A percentile compares a stretch with the other conserved stretches of the same genome.
Evolutionary conservation across 2,329 filamentous ascomycete genomes (phyloP).

Genomic region (Didymella exigua): DNA sequence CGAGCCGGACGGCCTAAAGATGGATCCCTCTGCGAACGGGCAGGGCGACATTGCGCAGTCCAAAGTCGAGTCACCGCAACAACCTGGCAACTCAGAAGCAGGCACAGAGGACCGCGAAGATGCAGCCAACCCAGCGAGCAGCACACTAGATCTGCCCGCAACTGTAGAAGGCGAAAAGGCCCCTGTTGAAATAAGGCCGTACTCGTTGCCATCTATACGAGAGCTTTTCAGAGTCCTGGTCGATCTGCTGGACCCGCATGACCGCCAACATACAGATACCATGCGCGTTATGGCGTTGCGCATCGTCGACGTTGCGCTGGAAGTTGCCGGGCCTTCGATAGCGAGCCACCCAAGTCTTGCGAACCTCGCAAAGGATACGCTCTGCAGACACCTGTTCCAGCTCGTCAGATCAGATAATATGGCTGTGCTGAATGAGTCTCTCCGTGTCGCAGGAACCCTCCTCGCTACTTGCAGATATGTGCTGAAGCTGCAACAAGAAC

Average conservation of each 20-base stretch:
- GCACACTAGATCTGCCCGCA: constrained; percentile 52
- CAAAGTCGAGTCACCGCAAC: constrained; percentile 45
- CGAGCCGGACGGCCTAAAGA: constrained; percentile 74
- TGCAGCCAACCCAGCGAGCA: constrained; percentile 48
- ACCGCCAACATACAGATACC: constrained; percentile 88
- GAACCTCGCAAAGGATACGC: constrained; percentile 84
- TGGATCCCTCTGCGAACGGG: constrained; percentile 77
- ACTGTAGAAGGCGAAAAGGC: constrained; percentile 53
- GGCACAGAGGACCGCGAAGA: constrained; percentile 46
- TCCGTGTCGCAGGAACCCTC: constrained; percentile 89
- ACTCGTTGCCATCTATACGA: constrained; percentile 90
- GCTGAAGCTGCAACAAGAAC: constrained; percentile 92
- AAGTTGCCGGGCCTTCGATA: constrained; percentile 94
- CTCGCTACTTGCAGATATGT: constrained; percentile 88
- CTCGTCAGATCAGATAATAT: constrained; percentile 96
- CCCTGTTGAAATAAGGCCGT: constrained; percentile 73
- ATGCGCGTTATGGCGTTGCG: constrained; percentile 97
- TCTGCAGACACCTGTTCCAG: constrained; percentile 95
- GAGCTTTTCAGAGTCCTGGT: constrained; percentile 94
- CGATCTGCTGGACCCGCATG: constrained; percentile 90
- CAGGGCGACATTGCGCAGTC: constrained; percentile 54
- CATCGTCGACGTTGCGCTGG: constrained; percentile 95
- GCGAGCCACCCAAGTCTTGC: constrained; percentile 89
- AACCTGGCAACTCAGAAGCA: constrained; percentile 41
- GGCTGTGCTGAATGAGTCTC: constrained; percentile 87